Evolutionary conservation across 2,329 filamentous ascomycete species (phyloP).

Genomic region (Fusarium pseudonygamai): DNA sequence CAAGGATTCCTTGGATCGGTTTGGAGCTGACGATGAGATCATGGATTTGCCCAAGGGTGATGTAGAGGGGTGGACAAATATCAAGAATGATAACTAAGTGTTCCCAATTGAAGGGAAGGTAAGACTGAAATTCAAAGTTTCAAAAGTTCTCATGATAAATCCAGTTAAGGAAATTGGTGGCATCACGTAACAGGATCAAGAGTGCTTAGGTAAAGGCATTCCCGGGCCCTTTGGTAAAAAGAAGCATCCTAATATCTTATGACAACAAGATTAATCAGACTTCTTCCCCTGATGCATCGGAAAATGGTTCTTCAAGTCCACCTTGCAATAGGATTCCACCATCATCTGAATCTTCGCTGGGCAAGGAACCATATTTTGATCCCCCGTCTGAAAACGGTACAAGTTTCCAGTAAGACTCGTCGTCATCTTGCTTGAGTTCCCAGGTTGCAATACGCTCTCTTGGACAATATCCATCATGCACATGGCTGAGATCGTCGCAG

Average conservation of each 20-base stretch:
- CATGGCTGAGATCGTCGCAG: accelerated
- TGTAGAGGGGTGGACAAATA: neutral
- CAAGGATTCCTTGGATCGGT: constrained; percentile 14
- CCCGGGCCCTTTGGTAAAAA: too few species aligned
- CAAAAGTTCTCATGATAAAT: neutral
- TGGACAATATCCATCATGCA: accelerated
- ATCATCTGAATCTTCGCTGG: accelerated
- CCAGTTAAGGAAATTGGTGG: accelerated
- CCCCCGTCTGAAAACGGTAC: accelerated
- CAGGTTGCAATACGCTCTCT: neutral
- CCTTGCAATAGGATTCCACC: neutral
- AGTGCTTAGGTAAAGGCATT: accelerated
- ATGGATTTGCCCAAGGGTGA: constrained; percentile 7
- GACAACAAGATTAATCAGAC: accelerated
- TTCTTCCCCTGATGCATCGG: accelerated
- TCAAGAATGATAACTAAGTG: neutral
- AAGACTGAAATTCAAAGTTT: neutral
- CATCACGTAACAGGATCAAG: neutral
- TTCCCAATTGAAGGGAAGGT: accelerated
- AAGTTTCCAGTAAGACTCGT: accelerated
- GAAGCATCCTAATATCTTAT: neutral
- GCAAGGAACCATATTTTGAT: accelerated
- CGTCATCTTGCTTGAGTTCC: accelerated
- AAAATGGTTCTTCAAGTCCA: neutral
- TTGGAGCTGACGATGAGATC: constrained; percentile 13